Conservation (phyloP, 257 asterid species). For the Cordia subcordata region DNA sequence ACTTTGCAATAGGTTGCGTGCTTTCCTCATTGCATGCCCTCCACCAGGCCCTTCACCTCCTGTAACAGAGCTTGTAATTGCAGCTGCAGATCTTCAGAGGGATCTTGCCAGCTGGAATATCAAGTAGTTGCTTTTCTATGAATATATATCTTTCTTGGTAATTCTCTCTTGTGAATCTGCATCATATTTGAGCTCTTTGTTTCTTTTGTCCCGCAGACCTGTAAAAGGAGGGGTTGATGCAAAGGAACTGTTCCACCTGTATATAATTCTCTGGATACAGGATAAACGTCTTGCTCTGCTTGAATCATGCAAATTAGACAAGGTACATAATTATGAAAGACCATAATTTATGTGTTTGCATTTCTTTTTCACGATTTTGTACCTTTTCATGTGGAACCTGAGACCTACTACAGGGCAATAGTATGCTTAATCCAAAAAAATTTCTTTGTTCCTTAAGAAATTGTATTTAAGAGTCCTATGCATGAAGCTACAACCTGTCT, state of each 20-base stretch:
- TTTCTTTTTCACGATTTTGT: no score
- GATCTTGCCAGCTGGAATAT: slow-evolving; percentile 49
- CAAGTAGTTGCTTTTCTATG: slow-evolving; percentile 21
- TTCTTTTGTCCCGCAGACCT: slow-evolving; percentile 25
- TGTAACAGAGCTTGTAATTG: slow-evolving; percentile 43
- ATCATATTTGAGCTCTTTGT: neutral
- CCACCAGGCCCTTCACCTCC: slow-evolving; percentile 49
- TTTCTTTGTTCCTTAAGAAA: no score
- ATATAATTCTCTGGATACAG: slow-evolving; percentile 48
- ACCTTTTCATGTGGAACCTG: no score
- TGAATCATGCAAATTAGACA: slow-evolving; percentile 48
- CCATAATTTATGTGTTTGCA: no score
- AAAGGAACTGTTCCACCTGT: slow-evolving; percentile 48
- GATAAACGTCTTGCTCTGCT: slow-evolving; percentile 42
- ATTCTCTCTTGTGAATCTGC: neutral
- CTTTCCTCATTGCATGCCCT: slow-evolving; percentile 52
- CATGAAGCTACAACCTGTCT: no score
- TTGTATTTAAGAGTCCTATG: no score
- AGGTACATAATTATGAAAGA: slow-evolving; percentile 15
- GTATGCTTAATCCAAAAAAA: no score
- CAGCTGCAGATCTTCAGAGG: slow-evolving; percentile 49
- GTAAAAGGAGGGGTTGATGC: slow-evolving; percentile 54
- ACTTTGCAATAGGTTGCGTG: slow-evolving; percentile 47
- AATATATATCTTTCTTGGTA: slow-evolving; percentile 3
- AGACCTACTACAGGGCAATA: no score